Evolutionary conservation across 2,329 filamentous ascomycete genomes (phyloP).

Genomic region (Septoria linicola): DNA sequence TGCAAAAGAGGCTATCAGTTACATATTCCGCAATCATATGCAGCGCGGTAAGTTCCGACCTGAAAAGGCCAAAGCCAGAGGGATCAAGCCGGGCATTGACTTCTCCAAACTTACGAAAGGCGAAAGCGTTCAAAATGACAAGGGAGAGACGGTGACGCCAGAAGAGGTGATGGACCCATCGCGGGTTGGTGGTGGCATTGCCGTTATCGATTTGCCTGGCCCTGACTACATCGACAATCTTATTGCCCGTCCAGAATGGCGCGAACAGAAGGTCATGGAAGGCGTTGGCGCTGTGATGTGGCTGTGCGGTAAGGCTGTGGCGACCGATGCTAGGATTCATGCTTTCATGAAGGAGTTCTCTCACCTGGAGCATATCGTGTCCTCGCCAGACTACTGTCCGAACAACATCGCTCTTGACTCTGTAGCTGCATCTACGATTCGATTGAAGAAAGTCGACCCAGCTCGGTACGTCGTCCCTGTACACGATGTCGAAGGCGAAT

Average conservation of each 20-base stretch:
- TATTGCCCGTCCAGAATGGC: constrained; percentile 71
- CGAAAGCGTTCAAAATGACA: constrained; percentile 59
- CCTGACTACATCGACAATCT: constrained; percentile 68
- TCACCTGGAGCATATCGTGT: constrained; percentile 71
- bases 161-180: constrained; percentile 78
- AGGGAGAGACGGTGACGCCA: constrained; percentile 71
- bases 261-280: constrained; percentile 61
- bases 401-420: constrained; percentile 73
- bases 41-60: constrained; percentile 79
- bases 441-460: constrained; percentile 70
- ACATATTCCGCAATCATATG: constrained; percentile 75
- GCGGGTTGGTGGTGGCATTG: constrained; percentile 69
- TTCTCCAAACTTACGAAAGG: constrained; percentile 64
- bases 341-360: constrained; percentile 66
- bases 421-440: constrained; percentile 63
- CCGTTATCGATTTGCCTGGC: constrained; percentile 76
- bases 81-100: constrained; percentile 59
- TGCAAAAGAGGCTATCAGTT: constrained; percentile 71
- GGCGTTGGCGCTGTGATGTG: constrained; percentile 72
- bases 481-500: constrained; percentile 56
- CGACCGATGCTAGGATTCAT: constrained; percentile 60
- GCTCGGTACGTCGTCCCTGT: constrained; percentile 70
- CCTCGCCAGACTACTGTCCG: constrained; percentile 69
- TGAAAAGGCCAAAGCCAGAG: constrained; percentile 61
- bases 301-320: constrained; percentile 71